phyloP scores from a whole-genome alignment of 2,329 filamentous ascomycete species.

The Pseudogymnoascus destructans region DNA sequence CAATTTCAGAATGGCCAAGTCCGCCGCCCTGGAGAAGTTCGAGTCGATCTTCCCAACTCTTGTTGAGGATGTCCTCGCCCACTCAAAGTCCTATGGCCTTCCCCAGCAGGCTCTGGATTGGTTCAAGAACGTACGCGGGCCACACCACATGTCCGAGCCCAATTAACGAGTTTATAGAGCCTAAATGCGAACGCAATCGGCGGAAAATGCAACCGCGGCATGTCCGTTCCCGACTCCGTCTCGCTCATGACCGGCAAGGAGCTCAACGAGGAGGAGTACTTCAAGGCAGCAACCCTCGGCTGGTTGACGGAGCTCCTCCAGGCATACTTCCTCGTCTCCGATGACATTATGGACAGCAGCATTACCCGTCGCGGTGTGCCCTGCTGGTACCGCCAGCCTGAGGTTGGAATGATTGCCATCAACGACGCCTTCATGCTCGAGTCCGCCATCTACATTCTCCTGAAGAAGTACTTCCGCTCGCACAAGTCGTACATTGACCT shows the following conservation, averaged over 20 bases:
- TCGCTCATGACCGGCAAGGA: conserved; percentile 61
- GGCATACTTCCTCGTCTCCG: conserved; percentile 95
- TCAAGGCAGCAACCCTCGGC: conserved; percentile 73
- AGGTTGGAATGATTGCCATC: conserved; percentile 92
- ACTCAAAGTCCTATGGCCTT: conserved; percentile 71
- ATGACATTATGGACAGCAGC: conserved; percentile 96
- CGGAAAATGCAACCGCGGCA: conserved; percentile 97
- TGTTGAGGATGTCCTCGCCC: conserved; percentile 64
- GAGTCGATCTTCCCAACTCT: conserved; percentile 82
- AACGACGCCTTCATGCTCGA: conserved; percentile 98
- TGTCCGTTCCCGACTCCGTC: conserved; percentile 89
- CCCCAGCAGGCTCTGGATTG: conserved; percentile 70
- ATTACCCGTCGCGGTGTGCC: conserved; percentile 89
- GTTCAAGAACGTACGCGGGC: conserved; percentile 61
- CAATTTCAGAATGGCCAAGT: conserved; percentile 45
- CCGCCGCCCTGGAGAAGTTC: conserved; percentile 71
- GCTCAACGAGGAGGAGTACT: conserved; percentile 72
- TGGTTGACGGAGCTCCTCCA: conserved; percentile 98
- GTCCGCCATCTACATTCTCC: conserved; percentile 72
- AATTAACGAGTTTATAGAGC: conserved; percentile 37
- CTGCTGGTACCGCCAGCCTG: conserved; percentile 88
- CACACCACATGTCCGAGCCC: background rate
- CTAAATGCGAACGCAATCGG: conserved; percentile 79
- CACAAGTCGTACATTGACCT: conserved; percentile 85
- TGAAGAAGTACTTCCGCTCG: conserved; percentile 85